Percentiles rank a stretch among this genome's conserved stretches.
Conservation (phyloP, 129 eudicot species). For the Centrapalus pauciflorus region DNA sequence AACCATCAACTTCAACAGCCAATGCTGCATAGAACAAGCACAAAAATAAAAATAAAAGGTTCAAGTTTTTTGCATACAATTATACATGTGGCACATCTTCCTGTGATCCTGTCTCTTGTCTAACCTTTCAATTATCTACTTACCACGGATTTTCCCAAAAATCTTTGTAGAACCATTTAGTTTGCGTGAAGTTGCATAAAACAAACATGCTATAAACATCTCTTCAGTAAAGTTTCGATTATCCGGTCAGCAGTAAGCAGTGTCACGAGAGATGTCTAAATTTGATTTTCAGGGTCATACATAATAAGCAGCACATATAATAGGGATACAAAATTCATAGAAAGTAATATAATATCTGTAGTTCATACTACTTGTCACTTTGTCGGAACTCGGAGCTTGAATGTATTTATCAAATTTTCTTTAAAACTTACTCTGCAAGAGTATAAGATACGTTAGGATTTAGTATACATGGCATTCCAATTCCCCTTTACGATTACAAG, state of each 20-base stretch:
- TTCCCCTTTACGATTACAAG: not conserved
- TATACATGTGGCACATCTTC: no score
- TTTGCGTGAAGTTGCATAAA: no score
- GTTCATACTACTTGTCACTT: conserved; percentile 2
- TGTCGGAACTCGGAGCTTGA: not conserved
- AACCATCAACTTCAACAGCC: not conserved
- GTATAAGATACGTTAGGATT: not conserved
- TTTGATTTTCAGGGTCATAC: not conserved
- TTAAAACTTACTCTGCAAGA: not conserved
- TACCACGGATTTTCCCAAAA: no score
- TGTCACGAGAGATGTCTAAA: not conserved
- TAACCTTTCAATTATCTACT: no score
- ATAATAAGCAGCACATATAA: not conserved
- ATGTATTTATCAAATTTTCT: not conserved
- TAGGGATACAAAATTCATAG: not conserved
- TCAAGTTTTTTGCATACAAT: not conserved
- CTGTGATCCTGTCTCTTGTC: no score
- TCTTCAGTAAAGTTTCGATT: no score
- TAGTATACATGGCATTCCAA: not conserved
- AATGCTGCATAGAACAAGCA: not conserved
- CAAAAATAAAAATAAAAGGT: not conserved
- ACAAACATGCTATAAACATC: no score
- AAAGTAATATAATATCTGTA: not conserved
- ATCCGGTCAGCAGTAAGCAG: no score
- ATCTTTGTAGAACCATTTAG: no score